A percentile compares a stretch with the other conserved stretches of the same genome.
Conservation (phyloP, 805 yeast genomes). For the Torulaspora quercuum region DNA sequence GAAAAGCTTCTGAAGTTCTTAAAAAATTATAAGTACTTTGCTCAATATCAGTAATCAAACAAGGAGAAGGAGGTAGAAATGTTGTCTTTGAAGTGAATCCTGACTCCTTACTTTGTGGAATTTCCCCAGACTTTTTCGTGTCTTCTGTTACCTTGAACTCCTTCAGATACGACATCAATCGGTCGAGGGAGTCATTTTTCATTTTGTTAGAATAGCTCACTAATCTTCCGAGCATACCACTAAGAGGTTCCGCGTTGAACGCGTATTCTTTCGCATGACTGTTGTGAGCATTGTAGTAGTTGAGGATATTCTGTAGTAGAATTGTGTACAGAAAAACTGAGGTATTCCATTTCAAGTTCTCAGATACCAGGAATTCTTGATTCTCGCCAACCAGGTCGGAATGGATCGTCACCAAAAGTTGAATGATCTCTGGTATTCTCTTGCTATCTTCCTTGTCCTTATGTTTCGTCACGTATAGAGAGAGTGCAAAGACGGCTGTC, state of each 20-base stretch:
- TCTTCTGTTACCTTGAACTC: not conserved
- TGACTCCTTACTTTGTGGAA: not conserved
- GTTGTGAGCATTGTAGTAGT: slow-evolving; percentile 17
- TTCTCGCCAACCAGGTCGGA: slow-evolving; percentile 21
- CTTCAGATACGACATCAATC: slow-evolving; percentile 44
- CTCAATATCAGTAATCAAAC: not conserved
- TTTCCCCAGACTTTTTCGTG: not conserved
- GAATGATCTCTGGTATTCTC: slow-evolving; percentile 14
- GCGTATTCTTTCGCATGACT: slow-evolving; percentile 8
- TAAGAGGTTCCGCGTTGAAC: slow-evolving; percentile 9
- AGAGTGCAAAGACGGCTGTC: slow-evolving; percentile 26
- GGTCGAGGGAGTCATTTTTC: slow-evolving; percentile 21
- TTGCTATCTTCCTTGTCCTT: slow-evolving; percentile 17
- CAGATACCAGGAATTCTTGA: slow-evolving; percentile 16
- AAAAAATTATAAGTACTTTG: no score
- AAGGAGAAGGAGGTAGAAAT: slow-evolving; percentile 1
- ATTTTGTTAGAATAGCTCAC: slow-evolving; percentile 13
- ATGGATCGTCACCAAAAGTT: slow-evolving; percentile 17
- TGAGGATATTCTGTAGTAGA: slow-evolving; percentile 19
- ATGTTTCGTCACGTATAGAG: slow-evolving; percentile 21
- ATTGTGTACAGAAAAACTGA: slow-evolving; percentile 26
- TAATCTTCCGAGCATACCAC: slow-evolving; percentile 12
- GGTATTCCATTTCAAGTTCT: slow-evolving; percentile 30
- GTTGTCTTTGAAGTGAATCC: not conserved
- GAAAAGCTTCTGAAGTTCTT: no score